Evolutionary conservation across 2,329 filamentous ascomycete species (phyloP).

Genomic region (Alternaria ventricosa): DNA sequence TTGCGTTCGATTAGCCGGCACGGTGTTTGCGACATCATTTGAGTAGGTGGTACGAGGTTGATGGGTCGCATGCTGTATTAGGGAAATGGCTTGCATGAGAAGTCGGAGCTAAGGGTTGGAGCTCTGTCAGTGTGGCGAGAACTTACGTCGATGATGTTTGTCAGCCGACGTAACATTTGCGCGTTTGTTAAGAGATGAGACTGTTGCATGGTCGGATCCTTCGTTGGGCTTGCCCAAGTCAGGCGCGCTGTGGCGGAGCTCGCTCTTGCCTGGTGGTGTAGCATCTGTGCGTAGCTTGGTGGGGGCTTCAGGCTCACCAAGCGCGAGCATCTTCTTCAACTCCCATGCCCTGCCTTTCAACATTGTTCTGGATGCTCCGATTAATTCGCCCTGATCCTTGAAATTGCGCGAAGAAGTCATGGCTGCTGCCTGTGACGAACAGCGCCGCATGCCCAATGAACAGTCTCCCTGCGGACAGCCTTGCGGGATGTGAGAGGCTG

Average conservation of each 20-base stretch:
- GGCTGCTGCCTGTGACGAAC: neutral
- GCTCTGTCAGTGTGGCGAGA: neutral
- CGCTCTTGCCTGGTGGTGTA: neutral
- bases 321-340: neutral
- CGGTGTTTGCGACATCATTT: neutral
- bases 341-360: neutral
- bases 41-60: neutral
- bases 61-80: neutral
- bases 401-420: neutral
- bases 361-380: neutral
- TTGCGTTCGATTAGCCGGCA: neutral
- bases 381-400: neutral
- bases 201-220: neutral
- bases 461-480: neutral
- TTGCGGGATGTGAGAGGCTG: neutral
- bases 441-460: neutral
- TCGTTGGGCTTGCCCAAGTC: neutral
- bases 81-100: neutral
- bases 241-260: neutral
- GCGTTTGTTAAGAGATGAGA: neutral
- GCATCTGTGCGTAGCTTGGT: neutral
- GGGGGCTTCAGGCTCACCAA: neutral
- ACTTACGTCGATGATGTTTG: neutral
- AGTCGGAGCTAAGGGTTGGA: neutral
- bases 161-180: neutral